Base-by-base conservation (phyloP, 495 filamentous ascomycete genomes). In the Trichocladium uniseriatum region DNA sequence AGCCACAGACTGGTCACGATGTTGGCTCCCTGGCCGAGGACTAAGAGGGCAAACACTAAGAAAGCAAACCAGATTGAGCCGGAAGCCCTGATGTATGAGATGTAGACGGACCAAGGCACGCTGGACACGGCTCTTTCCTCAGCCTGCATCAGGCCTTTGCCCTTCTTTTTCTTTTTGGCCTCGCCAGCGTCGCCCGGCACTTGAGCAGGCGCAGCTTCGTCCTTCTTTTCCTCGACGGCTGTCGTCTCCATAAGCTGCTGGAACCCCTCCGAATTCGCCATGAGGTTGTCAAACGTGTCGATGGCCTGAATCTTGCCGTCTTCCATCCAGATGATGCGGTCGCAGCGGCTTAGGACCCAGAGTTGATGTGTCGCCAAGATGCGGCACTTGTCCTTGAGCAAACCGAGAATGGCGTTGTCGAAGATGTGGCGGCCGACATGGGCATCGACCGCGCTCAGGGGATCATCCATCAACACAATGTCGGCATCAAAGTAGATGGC, bases 281-380 rank as follows among this genome's bases (percentile, higher is more conserved):
- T 91, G 22, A 97, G 71, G 43, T 94, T 87, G 35, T 87, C 78
- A 56, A 88, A 95, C 1, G 90, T 95, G 54, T 89, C 90, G 40
- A 95, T 72, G 2, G 86, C 86, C 57, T 83, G 76, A 38, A 98
- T 84, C 38, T 69, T 79, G 19, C 92, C 92, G 7, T 82, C 80
- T 36, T 95, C 82, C 80, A 98, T 86, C 79, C 87, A 89, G 27
- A 96, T 77, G 52, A 97, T 86, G 14, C 90, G 75, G 59, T 96
- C 88, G 59, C 89, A 95, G 22, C 90, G 86, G 54, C 78, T 85
- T 14, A 96, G 77, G 20, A 97, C 90, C 69, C 92, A 89, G 6
- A 95, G 77, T 61, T 96, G 92, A 65, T 98, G 92, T 0, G 92
- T 98, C 5, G 91, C 92, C 31, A 98, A 74, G 28, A 97, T 84